Evolutionary conservation across 352 stramenopile species (phyloP).

Genomic region (Phytophthora uliginosa): DNA sequence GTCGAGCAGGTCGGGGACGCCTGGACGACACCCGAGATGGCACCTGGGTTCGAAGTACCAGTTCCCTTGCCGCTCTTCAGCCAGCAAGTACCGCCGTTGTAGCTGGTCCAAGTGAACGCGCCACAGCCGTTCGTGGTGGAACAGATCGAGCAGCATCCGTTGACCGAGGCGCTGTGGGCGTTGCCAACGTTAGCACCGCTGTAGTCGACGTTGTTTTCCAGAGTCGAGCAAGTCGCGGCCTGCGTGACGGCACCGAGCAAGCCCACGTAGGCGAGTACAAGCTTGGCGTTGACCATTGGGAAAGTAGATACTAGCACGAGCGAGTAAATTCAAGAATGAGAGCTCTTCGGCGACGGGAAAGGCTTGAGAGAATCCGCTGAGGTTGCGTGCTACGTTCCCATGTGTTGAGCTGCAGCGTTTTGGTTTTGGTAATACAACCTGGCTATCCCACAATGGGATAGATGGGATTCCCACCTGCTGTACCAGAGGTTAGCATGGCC

Average conservation of each 20-base stretch:
- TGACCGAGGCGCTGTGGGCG: neutral
- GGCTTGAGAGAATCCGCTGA: neutral
- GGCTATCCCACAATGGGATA: neutral
- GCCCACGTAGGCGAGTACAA: neutral
- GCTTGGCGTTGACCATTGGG: neutral
- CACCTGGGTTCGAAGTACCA: neutral
- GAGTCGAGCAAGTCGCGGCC: neutral
- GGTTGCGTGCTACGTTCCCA: neutral
- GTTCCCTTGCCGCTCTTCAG: neutral
- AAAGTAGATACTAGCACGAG: neutral
- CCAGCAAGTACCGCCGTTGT: neutral
- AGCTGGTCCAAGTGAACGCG: neutral
- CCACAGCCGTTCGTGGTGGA: neutral
- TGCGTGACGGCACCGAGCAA: neutral
- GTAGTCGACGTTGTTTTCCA: neutral
- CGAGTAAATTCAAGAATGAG: neutral
- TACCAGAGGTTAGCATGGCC: neutral
- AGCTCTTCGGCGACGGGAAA: neutral
- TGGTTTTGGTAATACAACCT: neutral
- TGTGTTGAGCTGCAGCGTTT: neutral
- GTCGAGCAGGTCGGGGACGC: neutral
- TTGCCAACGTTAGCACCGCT: neutral
- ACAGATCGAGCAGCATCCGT: neutral
- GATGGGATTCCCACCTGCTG: neutral
- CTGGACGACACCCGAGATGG: neutral